These are phyloP conservation scores for Pleurotus citrinopileatus DNA, from an alignment of 768 basidiomycete genomes.

Conservation along the genomic window DNA sequence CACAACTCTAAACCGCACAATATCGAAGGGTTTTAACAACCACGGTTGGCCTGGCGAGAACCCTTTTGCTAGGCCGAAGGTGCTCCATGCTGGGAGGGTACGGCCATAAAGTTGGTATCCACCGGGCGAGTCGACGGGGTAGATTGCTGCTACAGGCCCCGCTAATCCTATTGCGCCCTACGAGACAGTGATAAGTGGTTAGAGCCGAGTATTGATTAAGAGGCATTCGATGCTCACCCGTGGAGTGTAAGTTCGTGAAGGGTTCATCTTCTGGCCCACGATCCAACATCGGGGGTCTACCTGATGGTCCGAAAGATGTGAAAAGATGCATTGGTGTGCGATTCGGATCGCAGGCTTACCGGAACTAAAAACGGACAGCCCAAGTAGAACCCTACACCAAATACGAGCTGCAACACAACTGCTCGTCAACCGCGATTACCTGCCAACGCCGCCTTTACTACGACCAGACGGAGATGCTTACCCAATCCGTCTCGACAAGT, in stretches of 20 bases:
- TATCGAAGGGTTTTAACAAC: constrained; percentile 62
- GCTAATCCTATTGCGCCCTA: constrained; percentile 73
- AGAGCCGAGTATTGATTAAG: neutral
- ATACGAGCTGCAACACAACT: constrained; percentile 41
- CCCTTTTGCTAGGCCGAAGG: constrained; percentile 51
- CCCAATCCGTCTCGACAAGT: constrained; percentile 50
- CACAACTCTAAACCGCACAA: constrained; percentile 51
- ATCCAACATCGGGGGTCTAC: constrained; percentile 58
- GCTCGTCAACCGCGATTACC: constrained; percentile 1
- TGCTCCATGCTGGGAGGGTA: constrained; percentile 63
- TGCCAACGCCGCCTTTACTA: neutral
- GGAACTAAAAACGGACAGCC: constrained; percentile 63
- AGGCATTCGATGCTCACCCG: too few species aligned
- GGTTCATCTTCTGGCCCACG: constrained; percentile 74
- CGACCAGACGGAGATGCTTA: constrained; percentile 18
- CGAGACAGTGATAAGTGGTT: neutral
- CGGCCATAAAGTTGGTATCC: constrained; percentile 66
- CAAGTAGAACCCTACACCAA: constrained; percentile 64
- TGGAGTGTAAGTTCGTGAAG: constrained; percentile 64
- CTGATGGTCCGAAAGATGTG: constrained; percentile 23
- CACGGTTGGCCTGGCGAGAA: constrained; percentile 51
- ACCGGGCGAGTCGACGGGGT: constrained; percentile 62
- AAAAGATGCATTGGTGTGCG: neutral
- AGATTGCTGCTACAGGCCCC: constrained; percentile 63
- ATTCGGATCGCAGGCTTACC: constrained; percentile 28